These are phyloP conservation scores for Saturnispora hagleri DNA, from an alignment of 805 yeast genomes.

Conservation along the genomic window DNA sequence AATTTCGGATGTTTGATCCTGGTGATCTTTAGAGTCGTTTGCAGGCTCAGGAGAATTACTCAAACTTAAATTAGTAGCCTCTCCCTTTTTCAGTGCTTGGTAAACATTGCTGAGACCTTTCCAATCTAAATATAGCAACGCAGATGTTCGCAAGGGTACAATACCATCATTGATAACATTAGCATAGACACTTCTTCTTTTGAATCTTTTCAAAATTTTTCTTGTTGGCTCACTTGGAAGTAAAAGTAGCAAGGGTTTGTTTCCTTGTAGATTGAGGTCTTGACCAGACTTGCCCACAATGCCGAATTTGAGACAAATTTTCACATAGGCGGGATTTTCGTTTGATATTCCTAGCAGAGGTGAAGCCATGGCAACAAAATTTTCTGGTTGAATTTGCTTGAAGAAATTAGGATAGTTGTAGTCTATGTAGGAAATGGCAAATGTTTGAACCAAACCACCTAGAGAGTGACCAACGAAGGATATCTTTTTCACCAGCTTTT, in stretches of 20 bases:
- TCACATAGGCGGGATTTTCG: constrained; percentile 81
- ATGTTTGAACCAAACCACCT: constrained; percentile 88
- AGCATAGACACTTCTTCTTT: constrained; percentile 75
- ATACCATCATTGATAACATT: constrained; percentile 90
- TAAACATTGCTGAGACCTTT: constrained; percentile 51
- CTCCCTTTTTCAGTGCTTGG: constrained; percentile 16
- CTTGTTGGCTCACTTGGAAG: constrained; percentile 73
- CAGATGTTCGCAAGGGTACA: constrained; percentile 87
- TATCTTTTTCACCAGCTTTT: constrained; percentile 32
- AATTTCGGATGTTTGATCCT: constrained; percentile 20
- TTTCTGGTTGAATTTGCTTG: constrained; percentile 53
- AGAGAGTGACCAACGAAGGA: constrained; percentile 91
- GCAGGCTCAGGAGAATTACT: background rate
- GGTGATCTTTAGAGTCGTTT: background rate
- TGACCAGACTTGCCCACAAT: constrained; percentile 89
- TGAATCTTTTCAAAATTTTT: constrained; percentile 49
- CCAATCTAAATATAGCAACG: constrained; percentile 81
- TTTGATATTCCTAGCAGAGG: constrained; percentile 83
- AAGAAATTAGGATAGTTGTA: constrained; percentile 66
- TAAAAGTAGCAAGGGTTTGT: constrained; percentile 61
- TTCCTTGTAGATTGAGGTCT: constrained; percentile 60
- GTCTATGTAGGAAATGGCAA: constrained; percentile 75
- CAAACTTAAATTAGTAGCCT: constrained; percentile 9
- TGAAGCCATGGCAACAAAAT: constrained; percentile 76
- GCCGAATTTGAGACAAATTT: constrained; percentile 78